A percentile compares a stretch with the other conserved stretches of the same genome.
These are phyloP conservation scores for Xerocomus tenax DNA, from an alignment of 1,284 basidiomycete genomes.

Conservation along the genomic window DNA sequence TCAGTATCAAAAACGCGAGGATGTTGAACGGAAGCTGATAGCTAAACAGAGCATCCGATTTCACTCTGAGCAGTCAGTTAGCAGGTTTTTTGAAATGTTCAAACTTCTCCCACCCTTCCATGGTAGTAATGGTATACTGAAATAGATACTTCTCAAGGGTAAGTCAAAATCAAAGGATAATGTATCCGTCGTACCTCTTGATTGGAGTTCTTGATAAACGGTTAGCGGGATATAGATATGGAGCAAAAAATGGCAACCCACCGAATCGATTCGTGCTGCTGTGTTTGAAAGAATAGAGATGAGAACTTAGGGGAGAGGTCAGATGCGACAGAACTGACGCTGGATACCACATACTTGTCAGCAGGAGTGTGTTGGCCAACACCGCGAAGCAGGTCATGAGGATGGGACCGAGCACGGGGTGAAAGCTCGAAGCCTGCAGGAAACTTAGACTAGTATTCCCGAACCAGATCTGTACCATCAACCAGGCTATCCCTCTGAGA, in stretches of 20 bases:
- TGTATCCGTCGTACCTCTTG: conserved; percentile 51
- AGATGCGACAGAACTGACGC: background rate
- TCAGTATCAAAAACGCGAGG: conserved; percentile 67
- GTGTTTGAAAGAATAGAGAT: conserved; percentile 84
- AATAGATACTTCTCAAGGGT: conserved; percentile 61
- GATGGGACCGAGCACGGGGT: conserved; percentile 77
- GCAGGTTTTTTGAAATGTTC: background rate
- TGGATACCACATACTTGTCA: conserved; percentile 54
- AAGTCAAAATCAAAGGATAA: conserved; percentile 3
- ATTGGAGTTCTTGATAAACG: conserved; percentile 58
- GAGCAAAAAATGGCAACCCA: conserved; percentile 32
- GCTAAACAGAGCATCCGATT: conserved; percentile 82
- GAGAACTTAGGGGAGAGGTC: conserved; percentile 43
- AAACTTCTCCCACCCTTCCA: conserved; percentile 61
- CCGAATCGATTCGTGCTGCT: conserved; percentile 70
- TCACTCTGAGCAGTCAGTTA: conserved; percentile 46
- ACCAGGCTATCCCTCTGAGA: conserved; percentile 65
- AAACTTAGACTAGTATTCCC: conserved; percentile 72
- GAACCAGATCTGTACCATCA: conserved; percentile 79
- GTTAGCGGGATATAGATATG: conserved; percentile 1
- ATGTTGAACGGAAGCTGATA: conserved; percentile 85
- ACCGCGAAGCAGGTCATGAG: conserved; percentile 82
- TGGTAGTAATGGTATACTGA: conserved; percentile 77
- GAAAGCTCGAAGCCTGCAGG: conserved; percentile 62
- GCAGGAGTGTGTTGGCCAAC: conserved; percentile 66